Base-by-base conservation (phyloP, 2,329 filamentous ascomycete species). In the Capronia coronata region DNA sequence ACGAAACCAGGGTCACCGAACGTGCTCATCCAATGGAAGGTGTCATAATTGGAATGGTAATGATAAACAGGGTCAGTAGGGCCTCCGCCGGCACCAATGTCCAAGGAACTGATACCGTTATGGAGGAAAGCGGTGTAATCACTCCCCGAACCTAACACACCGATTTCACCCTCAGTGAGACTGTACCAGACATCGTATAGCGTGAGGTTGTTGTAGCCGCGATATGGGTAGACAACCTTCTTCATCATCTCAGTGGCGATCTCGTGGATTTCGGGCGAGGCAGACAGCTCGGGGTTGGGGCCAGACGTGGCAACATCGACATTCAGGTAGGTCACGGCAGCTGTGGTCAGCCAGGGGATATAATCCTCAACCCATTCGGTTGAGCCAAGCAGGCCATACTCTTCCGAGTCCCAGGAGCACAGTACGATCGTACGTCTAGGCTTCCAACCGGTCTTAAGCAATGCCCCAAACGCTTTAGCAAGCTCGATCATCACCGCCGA, bases 351-450 rank as follows among this genome's bases (percentile, higher is more conserved):
- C 72, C 72, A 75, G 43, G 55, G 53, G 16, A 62, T 52, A 59
- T 71, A 72, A 55, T 75, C 72, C 55, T 75, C 73, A 39, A 75
- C 68, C 70, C 71, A 75, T 54, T 75, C 72, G 1, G 72, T 74
- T 18, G 67, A 70, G 37, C 62, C 62, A 13, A 70, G 54, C 3
- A 71, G 61, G 8, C 65, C 66, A 43, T 63, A 71, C 52, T 71
- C 68, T 46, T 66, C 65, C 3, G 59, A 54, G 25, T 67, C 65
- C 65, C 65, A 67, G n/a, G 62, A 64, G 2, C 59, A 60, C 11
- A 67, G 53, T n/a, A 66, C 58, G 45, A 77, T 75, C 0, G 72
- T 78, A 2, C 75, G 67, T 23, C 67, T 66, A 1, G 75, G 75
- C 55, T 74, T 73, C 75, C 75, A 77, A 1, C 75, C 75, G 3